Base-by-base conservation (phyloP, 1,139 yeast species). In the Yamadazyma epiphylla region DNA sequence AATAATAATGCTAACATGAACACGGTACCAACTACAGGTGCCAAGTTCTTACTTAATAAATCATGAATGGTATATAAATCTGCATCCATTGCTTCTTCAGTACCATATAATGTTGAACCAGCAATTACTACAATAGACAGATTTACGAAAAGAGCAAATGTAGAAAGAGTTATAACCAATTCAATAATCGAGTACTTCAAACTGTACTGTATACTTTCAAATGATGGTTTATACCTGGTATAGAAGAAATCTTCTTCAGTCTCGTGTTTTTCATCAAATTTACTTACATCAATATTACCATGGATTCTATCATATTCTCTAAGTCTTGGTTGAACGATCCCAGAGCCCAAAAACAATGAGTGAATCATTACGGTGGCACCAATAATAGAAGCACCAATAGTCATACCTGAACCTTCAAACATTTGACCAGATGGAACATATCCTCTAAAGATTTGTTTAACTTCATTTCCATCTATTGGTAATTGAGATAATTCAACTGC, bases 321-420 rank as follows among this genome's bases (percentile, higher is more conserved):
- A 37, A 79, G 60, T 33, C 91, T 63, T 13, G 89, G 86, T 49
- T 80, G 86, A 5, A 80, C 89, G 37, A 83, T 58, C 1, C 86
- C 86, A 4, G 87, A 78, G 0, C 91, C 91, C 41, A 83, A 64
- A 46, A 81, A 82, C 33, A 83, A 60, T 13, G 86, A 77, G 49
- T 83, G 91, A 22, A 88, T 86, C 91, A 83, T 83, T 17, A 83
- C 91, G 0, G 91, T 83, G 17, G 91, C 85, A 50, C 94, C 94
- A 27, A 85, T 62, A 43, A 85, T 77, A 12, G 89, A 82, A 15
- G 87, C 80, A 5, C 91, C 85, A 27, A 80, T 74, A 38, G 84
- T 78, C 50, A 84, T 60, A 5, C 94, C 91, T 32, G 64, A 64
- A 9, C 77, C 75, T 29, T 71, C 62, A 38, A 84, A 70, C 69